These are phyloP conservation scores for Fragaria nilgerrensis DNA, from an alignment of 306 rosid species.

Conservation along the genomic window DNA sequence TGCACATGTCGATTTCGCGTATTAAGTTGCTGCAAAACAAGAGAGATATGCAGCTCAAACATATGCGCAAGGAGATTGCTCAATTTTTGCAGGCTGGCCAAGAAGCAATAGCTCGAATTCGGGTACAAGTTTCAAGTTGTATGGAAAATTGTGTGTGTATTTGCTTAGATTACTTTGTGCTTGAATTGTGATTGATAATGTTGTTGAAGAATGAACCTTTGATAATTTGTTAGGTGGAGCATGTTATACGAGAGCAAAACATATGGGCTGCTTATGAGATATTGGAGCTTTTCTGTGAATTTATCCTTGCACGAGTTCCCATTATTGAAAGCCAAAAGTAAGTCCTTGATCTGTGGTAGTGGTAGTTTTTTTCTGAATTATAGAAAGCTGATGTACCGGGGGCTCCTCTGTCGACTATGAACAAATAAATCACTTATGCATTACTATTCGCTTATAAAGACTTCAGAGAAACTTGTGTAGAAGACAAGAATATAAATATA, in stretches of 20 bases:
- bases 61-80: conserved; percentile 90
- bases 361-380: conserved; percentile 16
- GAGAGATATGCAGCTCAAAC: conserved; percentile 83
- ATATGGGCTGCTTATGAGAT: conserved; percentile 91
- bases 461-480: not conserved
- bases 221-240: conserved; percentile 74
- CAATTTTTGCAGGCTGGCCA: conserved; percentile 97
- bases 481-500: not conserved
- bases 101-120: conserved; percentile 87
- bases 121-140: conserved; percentile 51
- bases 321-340: conserved; percentile 86
- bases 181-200: not conserved
- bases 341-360: conserved; percentile 16
- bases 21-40: conserved; percentile 93
- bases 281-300: conserved; percentile 93
- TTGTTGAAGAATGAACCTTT: not conserved
- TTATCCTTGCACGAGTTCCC: conserved; percentile 90
- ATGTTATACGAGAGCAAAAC: conserved; percentile 90
- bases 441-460: not conserved
- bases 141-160: conserved; percentile 2
- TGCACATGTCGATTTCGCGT: conserved; percentile 78
- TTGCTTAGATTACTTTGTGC: not conserved
- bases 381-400: conserved; percentile 3
- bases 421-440: not conserved
- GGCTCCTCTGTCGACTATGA: conserved; percentile 8